These are phyloP conservation scores for Coriaria nepalensis DNA, from an alignment of 306 rosid genomes.

Conservation along the genomic window DNA sequence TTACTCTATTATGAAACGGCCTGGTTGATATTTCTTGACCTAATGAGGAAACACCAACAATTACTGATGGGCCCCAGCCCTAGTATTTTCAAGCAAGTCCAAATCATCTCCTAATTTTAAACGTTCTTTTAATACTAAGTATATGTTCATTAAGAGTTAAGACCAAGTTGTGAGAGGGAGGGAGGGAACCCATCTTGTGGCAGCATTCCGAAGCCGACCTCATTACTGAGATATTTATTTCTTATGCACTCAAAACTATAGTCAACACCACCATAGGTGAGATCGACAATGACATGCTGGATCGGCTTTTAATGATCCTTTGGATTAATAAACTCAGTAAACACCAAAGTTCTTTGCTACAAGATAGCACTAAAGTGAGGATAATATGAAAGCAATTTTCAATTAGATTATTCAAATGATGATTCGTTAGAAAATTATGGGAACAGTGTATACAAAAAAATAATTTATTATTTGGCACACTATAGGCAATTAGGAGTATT, in stretches of 20 bases:
- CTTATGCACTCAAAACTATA: slow-evolving; percentile 98
- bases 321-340: slow-evolving; percentile 83
- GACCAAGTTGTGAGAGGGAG: no score
- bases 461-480: no score
- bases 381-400: no score
- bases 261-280: slow-evolving; percentile 87
- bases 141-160: no score
- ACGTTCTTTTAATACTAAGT: no score
- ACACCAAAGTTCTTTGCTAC: slow-evolving; percentile 88
- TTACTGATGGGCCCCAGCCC: slow-evolving; percentile 97
- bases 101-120: no score
- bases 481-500: no score
- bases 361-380: slow-evolving; percentile 6
- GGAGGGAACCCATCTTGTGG: slow-evolving; percentile 50
- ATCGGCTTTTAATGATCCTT: slow-evolving; percentile 81
- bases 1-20: no score
- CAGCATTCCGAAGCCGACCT: slow-evolving; percentile 94
- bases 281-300: slow-evolving; percentile 80
- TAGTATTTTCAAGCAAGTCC: slow-evolving; percentile 11
- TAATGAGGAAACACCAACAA: slow-evolving; percentile 92
- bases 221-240: slow-evolving; percentile 80
- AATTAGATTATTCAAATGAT: no score
- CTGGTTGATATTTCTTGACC: slow-evolving; percentile 88
- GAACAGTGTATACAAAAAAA: no score
- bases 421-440: no score